These are phyloP conservation scores for Candida montana DNA, from an alignment of 805 yeast species.

Conservation along the genomic window DNA sequence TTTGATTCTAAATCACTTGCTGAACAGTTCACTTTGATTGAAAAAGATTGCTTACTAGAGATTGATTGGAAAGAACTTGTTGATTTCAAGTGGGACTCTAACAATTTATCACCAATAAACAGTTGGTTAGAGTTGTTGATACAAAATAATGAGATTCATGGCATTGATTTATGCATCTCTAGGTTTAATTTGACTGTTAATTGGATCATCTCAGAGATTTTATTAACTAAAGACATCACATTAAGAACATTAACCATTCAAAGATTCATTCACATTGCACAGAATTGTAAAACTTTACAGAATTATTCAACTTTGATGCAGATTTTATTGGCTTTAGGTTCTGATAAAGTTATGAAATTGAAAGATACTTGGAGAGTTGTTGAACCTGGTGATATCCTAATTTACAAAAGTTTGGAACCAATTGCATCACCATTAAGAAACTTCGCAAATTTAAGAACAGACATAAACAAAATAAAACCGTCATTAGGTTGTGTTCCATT, in stretches of 20 bases:
- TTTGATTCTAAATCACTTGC: slow-evolving; percentile 64
- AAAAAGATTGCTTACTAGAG: slow-evolving; percentile 74
- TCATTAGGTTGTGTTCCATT: slow-evolving; percentile 84
- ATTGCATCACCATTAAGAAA: slow-evolving; percentile 72
- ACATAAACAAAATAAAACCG: slow-evolving; percentile 54
- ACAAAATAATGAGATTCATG: slow-evolving; percentile 52
- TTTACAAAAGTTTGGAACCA: slow-evolving; percentile 62
- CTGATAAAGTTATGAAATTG: slow-evolving; percentile 54
- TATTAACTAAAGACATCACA: slow-evolving; percentile 55
- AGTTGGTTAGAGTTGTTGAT: slow-evolving; percentile 81
- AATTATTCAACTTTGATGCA: slow-evolving; percentile 88
- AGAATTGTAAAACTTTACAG: slow-evolving; percentile 63
- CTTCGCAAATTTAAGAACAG: slow-evolving; percentile 60
- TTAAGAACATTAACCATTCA: slow-evolving; percentile 69
- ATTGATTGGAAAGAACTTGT: slow-evolving; percentile 90
- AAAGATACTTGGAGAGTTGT: slow-evolving; percentile 70
- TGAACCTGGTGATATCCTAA: slow-evolving; percentile 64
- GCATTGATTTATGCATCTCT: slow-evolving; percentile 75
- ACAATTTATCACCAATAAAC: slow-evolving; percentile 57
- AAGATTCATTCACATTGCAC: slow-evolving; percentile 83
- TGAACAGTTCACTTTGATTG: slow-evolving; percentile 80
- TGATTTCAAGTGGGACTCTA: slow-evolving; percentile 63
- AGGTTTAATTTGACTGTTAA: slow-evolving; percentile 85
- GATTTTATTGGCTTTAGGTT: slow-evolving; percentile 72
- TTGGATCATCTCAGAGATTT: slow-evolving; percentile 87